Percentiles rank a stretch among this genome's conserved stretches.
Evolutionary conservation across 2,329 filamentous ascomycete genomes (phyloP).

Genomic region (Metarhizium rileyi): DNA sequence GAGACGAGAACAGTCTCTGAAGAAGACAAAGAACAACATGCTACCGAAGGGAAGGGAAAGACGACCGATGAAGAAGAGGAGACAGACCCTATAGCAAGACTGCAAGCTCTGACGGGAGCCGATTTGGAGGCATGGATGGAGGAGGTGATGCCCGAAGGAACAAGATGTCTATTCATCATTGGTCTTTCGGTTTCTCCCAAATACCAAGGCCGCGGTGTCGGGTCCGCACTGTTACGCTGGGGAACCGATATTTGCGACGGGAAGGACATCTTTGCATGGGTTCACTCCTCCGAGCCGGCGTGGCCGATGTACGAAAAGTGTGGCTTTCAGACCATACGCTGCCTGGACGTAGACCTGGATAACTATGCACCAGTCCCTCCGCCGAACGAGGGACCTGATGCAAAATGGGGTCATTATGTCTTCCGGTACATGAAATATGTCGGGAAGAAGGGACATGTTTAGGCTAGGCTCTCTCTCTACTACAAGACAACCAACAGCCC

Average conservation of each 20-base stretch:
- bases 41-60: neutral
- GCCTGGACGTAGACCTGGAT: slow-evolving; percentile 21
- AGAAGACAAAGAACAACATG: neutral
- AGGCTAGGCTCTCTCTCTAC: neutral
- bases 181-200: slow-evolving; percentile 21
- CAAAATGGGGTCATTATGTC: slow-evolving; percentile 23
- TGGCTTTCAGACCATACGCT: slow-evolving; percentile 20
- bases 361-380: slow-evolving; percentile 18
- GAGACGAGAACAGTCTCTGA: neutral
- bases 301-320: slow-evolving; percentile 20
- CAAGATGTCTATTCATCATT: slow-evolving; percentile 22
- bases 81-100: slow-evolving; percentile 15
- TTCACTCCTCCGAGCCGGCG: slow-evolving; percentile 23
- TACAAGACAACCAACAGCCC: neutral
- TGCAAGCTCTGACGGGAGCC: slow-evolving; percentile 19
- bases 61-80: slow-evolving; percentile 11
- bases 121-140: slow-evolving; percentile 22
- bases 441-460: neutral
- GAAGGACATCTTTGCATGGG: slow-evolving; percentile 21
- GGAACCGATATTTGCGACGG: slow-evolving; percentile 21
- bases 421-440: slow-evolving; percentile 24
- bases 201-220: slow-evolving; percentile 21
- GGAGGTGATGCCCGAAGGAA: slow-evolving; percentile 22
- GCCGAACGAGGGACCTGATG: slow-evolving; percentile 14
- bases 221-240: slow-evolving; percentile 21